Base-by-base conservation (phyloP, 768 basidiomycete species). In the Mycena metata region DNA sequence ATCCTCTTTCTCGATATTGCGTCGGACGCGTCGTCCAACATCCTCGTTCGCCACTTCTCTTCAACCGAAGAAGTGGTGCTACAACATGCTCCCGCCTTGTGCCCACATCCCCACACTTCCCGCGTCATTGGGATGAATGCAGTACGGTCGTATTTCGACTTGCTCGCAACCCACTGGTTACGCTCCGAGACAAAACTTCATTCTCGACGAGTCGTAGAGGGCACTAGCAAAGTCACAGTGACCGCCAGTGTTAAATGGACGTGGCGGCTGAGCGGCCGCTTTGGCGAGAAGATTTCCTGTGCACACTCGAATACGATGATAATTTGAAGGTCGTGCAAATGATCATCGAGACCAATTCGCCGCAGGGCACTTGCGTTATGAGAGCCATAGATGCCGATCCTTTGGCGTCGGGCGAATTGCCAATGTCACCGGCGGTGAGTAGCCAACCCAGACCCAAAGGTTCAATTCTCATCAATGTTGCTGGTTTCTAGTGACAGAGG, bases 131-230 rank as follows among this genome's bases (percentile, higher is more conserved):
- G 85, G 11, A 69, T 78, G 16, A 85, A 86, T 60, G 85, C 83
- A 17, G 75, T 86, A 33, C 82, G 85, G 21, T 86, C 85, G 0
- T 86, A 86, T 69, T 84, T 86, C 56, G 85, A 86, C 73, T 74
- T 86, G 49, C 73, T 85, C 35, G 79, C 82, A 17, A 84, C 84
- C 3, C 80, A 86, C 69, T 86, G 82, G 81, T 77, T 75, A 6
- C 81, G 84, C 10, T 76, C 80, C 1, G 70, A 79, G 23, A 66
- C 79, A 19, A 21, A 74, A 60, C 63, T 72, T 33, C 72, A 78
- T 66, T 57, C 72, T 65, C 67, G 76, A 7, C 66, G 72, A 17
- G 74, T 78, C 6, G 76, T 80, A 33, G 45, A 73, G 7, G 67
- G 68, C 2, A 36, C 36, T 36, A 36, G 74, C 1, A 75, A 76